A percentile compares a stretch with the other conserved stretches of the same genome.
phyloP scores from a whole-genome alignment of 192 early-diverging fungal species.

The Coemansia asiatica region DNA sequence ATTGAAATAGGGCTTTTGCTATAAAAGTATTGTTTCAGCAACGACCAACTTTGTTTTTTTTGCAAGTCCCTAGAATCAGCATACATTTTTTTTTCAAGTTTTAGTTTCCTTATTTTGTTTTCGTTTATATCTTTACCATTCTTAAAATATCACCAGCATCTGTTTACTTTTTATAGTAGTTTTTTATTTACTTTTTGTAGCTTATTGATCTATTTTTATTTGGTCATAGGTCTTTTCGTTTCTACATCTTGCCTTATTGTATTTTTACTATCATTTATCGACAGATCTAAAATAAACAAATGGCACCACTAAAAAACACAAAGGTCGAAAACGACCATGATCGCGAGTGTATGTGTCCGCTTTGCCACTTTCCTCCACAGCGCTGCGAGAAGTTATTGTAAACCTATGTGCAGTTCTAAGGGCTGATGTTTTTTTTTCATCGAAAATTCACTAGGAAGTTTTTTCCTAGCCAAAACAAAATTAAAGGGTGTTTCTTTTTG shows the following conservation, averaged over 20 bases:
- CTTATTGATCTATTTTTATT: no score
- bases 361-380: conserved; percentile 15
- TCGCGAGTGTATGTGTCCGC: conserved; percentile 26
- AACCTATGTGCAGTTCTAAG: not conserved
- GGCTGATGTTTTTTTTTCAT: not conserved
- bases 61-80: not conserved
- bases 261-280: no score
- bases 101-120: not conserved
- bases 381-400: not conserved
- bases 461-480: not conserved
- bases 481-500: no score
- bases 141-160: not conserved
- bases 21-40: not conserved
- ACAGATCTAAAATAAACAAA: no score
- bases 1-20: not conserved
- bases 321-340: conserved; percentile 11
- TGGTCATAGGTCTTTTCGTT: no score
- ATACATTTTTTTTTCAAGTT: not conserved
- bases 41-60: not conserved
- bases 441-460: not conserved
- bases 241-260: no score
- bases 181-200: no score
- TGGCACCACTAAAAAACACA: not conserved
- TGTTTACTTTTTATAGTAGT: not conserved
- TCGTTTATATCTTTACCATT: no score